These are phyloP conservation scores for Geoglossum cookeanum DNA, from an alignment of 2,329 filamentous ascomycete species.

Conservation along the genomic window DNA sequence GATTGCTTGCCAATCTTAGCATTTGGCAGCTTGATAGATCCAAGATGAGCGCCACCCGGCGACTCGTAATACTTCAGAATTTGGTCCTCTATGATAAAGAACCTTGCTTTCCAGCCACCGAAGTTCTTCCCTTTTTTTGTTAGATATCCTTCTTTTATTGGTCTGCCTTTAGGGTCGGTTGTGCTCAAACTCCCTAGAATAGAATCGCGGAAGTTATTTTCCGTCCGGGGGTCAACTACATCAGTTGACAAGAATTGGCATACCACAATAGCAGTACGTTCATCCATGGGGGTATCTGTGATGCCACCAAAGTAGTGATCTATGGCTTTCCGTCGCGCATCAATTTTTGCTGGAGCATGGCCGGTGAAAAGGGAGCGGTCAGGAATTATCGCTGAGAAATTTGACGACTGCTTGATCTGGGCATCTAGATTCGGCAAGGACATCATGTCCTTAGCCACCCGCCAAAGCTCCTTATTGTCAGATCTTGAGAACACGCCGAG, in stretches of 20 bases:
- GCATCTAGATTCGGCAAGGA: slow-evolving; percentile 70
- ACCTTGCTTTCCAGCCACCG: slow-evolving; percentile 87
- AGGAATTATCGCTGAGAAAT: slow-evolving; percentile 57
- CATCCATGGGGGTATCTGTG: slow-evolving; percentile 65
- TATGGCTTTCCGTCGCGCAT: slow-evolving; percentile 62
- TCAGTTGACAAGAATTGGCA: slow-evolving; percentile 69
- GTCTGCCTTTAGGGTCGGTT: slow-evolving; percentile 40
- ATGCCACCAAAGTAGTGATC: slow-evolving; percentile 74
- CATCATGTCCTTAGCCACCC: slow-evolving; percentile 76
- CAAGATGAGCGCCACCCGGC: slow-evolving; percentile 74
- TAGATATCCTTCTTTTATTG: slow-evolving; percentile 70
- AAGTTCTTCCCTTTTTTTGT: slow-evolving; percentile 98
- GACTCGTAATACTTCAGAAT: slow-evolving; percentile 80
- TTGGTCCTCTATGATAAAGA: slow-evolving; percentile 49
- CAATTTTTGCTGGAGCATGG: slow-evolving; percentile 82
- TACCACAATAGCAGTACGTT: slow-evolving; percentile 55
- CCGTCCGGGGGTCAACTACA: slow-evolving; percentile 34
- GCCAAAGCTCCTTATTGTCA: slow-evolving; percentile 66
- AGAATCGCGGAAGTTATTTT: slow-evolving; percentile 20
- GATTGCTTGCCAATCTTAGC: slow-evolving; percentile 92
- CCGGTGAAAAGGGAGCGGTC: slow-evolving; percentile 77
- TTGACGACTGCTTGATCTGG: slow-evolving; percentile 53
- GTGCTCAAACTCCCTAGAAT: slow-evolving; percentile 3
- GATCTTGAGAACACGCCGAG: slow-evolving; percentile 66
- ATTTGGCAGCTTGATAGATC: slow-evolving; percentile 77